These are phyloP conservation scores for Fusarium lyarnte DNA, from an alignment of 2,329 filamentous ascomycete genomes.

Conservation along the genomic window DNA sequence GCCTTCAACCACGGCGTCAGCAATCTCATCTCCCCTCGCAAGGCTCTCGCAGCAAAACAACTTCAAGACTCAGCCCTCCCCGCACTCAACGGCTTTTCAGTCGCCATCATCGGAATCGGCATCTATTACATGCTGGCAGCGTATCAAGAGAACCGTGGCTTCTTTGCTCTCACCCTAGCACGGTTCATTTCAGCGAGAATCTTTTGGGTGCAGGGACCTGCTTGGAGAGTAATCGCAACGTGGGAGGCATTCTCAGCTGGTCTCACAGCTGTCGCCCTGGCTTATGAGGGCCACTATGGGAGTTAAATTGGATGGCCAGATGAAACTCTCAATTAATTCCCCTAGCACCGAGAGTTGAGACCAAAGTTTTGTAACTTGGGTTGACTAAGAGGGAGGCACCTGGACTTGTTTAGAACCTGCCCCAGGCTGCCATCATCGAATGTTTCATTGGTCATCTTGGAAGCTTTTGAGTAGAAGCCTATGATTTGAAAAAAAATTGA, in stretches of 20 bases:
- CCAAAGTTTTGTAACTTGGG: too few species aligned
- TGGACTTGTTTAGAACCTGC: too few species aligned
- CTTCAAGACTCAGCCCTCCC: constrained; percentile 18
- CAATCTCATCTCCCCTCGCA: constrained; percentile 20
- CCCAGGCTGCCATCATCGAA: too few species aligned
- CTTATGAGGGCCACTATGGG: background rate
- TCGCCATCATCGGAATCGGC: constrained; percentile 19
- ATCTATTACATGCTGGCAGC: constrained; percentile 20
- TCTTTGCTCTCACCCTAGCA: constrained; percentile 7
- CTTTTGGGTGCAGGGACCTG: constrained; percentile 13
- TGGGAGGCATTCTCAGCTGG: constrained; percentile 13
- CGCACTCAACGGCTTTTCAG: constrained; percentile 25
- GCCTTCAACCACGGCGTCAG: constrained; percentile 23
- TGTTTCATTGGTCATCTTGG: too few species aligned
- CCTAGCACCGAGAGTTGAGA: too few species aligned
- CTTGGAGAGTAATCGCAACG: constrained; percentile 11
- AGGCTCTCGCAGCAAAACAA: constrained; percentile 20
- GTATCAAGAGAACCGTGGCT: constrained; percentile 5
- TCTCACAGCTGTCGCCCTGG: background rate
- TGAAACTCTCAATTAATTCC: too few species aligned
- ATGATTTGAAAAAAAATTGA: too few species aligned
- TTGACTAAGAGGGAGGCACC: too few species aligned
- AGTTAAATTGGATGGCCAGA: background rate
- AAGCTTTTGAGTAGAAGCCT: background rate
- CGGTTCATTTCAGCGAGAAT: constrained; percentile 12